A percentile compares a stretch with the other conserved stretches of the same genome.
phyloP scores from a whole-genome alignment of 371 early-diverging fungal genomes.

The Mortierella sp. region DNA sequence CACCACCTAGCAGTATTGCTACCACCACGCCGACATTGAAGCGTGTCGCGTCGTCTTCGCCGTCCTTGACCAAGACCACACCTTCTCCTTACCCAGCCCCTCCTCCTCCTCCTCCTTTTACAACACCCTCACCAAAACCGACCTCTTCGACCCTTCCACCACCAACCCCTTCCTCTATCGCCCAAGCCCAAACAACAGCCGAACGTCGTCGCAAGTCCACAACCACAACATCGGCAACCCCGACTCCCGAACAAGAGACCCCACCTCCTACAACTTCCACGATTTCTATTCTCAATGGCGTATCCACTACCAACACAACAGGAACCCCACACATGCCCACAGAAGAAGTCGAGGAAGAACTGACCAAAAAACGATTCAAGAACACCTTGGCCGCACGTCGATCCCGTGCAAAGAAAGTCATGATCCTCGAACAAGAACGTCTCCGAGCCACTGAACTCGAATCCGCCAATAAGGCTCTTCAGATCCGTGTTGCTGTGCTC shows the following conservation, averaged over 20 bases:
- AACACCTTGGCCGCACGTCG: slow-evolving; percentile 16
- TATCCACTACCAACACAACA: too few species aligned
- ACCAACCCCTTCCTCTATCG: background rate
- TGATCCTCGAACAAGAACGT: slow-evolving; percentile 15
- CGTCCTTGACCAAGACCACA: background rate
- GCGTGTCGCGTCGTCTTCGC: background rate
- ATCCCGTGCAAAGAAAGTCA: slow-evolving; percentile 15
- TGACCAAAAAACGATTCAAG: slow-evolving; percentile 8
- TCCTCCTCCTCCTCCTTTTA: background rate
- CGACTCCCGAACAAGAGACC: slow-evolving; percentile 2
- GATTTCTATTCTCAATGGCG: background rate
- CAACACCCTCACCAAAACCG: background rate
- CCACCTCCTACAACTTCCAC: background rate
- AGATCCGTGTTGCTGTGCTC: background rate
- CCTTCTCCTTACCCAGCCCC: background rate
- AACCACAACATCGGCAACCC: background rate
- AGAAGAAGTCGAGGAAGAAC: background rate
- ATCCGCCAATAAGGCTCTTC: background rate
- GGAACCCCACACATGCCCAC: background rate
- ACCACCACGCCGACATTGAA: background rate
- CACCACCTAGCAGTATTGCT: background rate
- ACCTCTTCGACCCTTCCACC: background rate
- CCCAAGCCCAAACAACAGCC: background rate
- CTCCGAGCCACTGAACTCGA: slow-evolving; percentile 10
- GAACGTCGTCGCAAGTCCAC: background rate